Base-by-base conservation (phyloP, 2,329 filamentous ascomycete species). In the Aspergillus pseudoglaucus region DNA sequence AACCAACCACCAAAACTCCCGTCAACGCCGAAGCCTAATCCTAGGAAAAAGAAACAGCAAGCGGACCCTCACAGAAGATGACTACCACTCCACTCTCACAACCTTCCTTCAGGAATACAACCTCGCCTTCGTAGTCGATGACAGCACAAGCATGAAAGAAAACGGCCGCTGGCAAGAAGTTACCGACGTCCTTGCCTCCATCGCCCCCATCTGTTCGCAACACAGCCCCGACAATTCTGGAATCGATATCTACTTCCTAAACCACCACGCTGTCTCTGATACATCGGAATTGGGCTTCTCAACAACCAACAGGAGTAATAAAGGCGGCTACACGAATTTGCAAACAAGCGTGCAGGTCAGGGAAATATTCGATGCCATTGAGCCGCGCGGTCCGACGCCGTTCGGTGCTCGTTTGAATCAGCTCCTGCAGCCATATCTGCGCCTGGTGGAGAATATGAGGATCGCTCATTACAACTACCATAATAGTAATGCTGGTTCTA, bases 231-330 rank as follows among this genome's bases (percentile, higher is more conserved):
- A 97, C 64, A 70, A 75, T 0, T 88, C 96, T 66, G 91, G 91
- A 18, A 83, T 97, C 56, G 91, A 97, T 63, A 75, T 97, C 53
- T 90, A 88, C 76, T 97, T 97, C 68, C 75, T 97, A 33, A 96
- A 97, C 70, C 79, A 86, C 17, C 10, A 20, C 15, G n/a, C 17
- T 12, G 37, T 18, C 10, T 30, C 25, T 6, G 8, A 39, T 15
- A 39, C 10, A 1, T 18, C 17, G 17, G 17, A 17, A 17, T 2
- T n/a, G 14, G 33, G 33, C 6, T 35, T 35, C 15, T 52, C 65
- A 50, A 5, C 60, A 69, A 22, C 75, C n/a, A 57, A 61, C 4
- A 48, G 61, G 8, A 65, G 64, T 17, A 68, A 73, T 45, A 68
- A 73, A 1, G 70, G 75, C 0, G 80, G 80, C 4, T 90, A 88